Percentiles rank a stretch among this genome's conserved stretches.
Conservation (phyloP, 306 rosid genomes). For the Hylodesmum podocarpum region DNA sequence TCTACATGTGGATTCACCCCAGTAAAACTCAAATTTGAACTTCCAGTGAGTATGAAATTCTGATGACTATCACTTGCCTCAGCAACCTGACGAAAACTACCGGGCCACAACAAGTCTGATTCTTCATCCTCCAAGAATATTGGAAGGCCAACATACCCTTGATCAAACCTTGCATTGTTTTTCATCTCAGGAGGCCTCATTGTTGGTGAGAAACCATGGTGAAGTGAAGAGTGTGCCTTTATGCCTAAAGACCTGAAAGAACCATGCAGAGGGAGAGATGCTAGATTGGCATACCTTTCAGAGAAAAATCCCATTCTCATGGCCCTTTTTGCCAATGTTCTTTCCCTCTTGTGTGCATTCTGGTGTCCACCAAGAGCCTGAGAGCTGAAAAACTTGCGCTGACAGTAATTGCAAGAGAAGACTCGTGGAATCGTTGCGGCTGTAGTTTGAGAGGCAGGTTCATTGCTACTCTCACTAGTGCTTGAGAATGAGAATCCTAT, state of each 20-base stretch:
- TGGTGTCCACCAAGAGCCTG: slow-evolving; percentile 99
- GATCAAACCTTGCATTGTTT: slow-evolving; percentile 54
- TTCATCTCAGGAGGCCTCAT: slow-evolving; percentile 55
- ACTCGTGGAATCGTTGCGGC: slow-evolving; percentile 50
- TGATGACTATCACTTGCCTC: slow-evolving; percentile 47
- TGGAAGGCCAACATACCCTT: slow-evolving; percentile 58
- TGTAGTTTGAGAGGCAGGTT: slow-evolving; percentile 54
- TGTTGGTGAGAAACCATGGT: slow-evolving; percentile 52
- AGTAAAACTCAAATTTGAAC: slow-evolving; percentile 48
- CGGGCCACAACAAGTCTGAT: slow-evolving; percentile 76
- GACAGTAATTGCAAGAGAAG: slow-evolving; percentile 88
- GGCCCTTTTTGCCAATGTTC: slow-evolving; percentile 82
- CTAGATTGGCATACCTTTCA: slow-evolving; percentile 64
- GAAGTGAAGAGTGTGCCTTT: slow-evolving; percentile 82
- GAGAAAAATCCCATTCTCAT: slow-evolving; percentile 78
- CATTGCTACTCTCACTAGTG: slow-evolving; percentile 88
- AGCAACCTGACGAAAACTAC: slow-evolving; percentile 66
- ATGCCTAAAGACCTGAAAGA: slow-evolving; percentile 76
- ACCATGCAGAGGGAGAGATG: slow-evolving; percentile 80
- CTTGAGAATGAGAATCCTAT: slow-evolving; percentile 68
- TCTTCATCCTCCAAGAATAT: slow-evolving; percentile 75
- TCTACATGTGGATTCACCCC: slow-evolving; percentile 53
- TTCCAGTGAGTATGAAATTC: slow-evolving; percentile 49
- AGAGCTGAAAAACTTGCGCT: slow-evolving; percentile 84
- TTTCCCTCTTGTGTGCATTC: slow-evolving; percentile 87